phyloP scores from a whole-genome alignment of 2,329 filamentous ascomycete genomes.

The Annulohypoxylon truncatum region DNA sequence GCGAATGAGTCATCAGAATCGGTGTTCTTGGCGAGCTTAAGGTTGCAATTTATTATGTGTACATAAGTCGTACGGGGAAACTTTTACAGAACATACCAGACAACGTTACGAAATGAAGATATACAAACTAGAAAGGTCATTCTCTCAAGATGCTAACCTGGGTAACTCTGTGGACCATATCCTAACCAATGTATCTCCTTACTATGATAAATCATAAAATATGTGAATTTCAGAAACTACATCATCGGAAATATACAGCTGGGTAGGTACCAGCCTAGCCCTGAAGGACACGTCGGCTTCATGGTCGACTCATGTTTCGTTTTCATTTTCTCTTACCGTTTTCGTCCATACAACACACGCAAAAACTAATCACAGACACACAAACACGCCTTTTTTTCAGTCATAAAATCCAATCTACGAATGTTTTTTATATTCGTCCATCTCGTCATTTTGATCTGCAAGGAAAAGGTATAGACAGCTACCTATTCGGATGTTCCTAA shows the following conservation, averaged over 20 bases:
- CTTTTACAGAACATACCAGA: slow-evolving; percentile 2
- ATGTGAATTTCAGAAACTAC: no score
- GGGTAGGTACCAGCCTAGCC: no score
- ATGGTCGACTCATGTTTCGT: no score
- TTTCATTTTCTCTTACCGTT: background rate
- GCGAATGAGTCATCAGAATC: background rate
- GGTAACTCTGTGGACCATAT: no score
- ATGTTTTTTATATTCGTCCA: slow-evolving; percentile 26
- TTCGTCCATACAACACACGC: background rate
- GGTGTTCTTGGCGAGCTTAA: background rate
- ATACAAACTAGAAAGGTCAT: background rate
- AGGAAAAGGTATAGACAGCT: slow-evolving; percentile 2
- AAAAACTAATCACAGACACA: background rate
- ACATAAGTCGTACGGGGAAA: slow-evolving; percentile 2
- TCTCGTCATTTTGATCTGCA: slow-evolving; percentile 10
- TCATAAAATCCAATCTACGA: slow-evolving; percentile 16
- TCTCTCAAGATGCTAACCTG: background rate
- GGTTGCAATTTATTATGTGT: slow-evolving; percentile 11
- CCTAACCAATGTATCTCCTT: no score
- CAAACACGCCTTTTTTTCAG: background rate
- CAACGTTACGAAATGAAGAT: background rate
- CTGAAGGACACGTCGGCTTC: no score
- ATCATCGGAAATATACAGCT: no score
- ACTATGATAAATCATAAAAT: no score
- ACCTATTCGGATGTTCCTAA: background rate